Percentiles rank a stretch among this genome's conserved stretches.
These are phyloP conservation scores for Cyberlindnera sargentensis DNA, from an alignment of 805 yeast genomes.

Conservation along the genomic window DNA sequence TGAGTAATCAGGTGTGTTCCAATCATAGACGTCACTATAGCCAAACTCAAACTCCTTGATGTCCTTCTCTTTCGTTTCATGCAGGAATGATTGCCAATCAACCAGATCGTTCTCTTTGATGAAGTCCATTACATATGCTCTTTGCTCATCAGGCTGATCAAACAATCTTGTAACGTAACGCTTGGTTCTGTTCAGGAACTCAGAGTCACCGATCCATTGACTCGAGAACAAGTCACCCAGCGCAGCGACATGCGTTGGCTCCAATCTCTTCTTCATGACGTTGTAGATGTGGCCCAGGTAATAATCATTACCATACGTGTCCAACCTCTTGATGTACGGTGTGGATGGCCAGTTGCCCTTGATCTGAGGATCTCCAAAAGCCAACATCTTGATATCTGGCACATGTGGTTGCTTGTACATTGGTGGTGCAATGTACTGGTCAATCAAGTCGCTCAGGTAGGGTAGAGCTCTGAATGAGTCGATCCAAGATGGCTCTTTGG, in stretches of 20 bases:
- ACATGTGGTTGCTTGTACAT: constrained; percentile 7
- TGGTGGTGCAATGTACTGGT: constrained; percentile 24
- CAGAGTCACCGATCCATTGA: constrained; percentile 90
- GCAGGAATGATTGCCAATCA: constrained; percentile 45
- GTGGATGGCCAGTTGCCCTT: constrained; percentile 79
- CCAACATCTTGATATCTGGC: constrained; percentile 54
- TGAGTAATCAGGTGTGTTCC: constrained; percentile 39
- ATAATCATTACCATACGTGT: constrained; percentile 84
- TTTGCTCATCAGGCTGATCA: constrained; percentile 48
- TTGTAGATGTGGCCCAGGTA: constrained; percentile 79
- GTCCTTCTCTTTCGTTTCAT: constrained; percentile 24
- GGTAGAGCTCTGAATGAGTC: constrained; percentile 11
- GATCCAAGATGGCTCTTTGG: constrained; percentile 3
- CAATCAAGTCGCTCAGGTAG: constrained; percentile 18
- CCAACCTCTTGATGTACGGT: constrained; percentile 65
- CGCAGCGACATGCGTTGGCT: constrained; percentile 79
- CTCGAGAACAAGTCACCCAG: constrained; percentile 91
- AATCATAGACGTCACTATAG: constrained; percentile 56
- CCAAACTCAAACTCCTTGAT: constrained; percentile 38
- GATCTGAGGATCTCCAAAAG: constrained; percentile 96
- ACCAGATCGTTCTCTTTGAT: constrained; percentile 43
- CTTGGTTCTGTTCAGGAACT: constrained; percentile 72
- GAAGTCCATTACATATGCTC: constrained; percentile 40
- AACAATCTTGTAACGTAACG: constrained; percentile 68
- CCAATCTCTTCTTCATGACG: constrained; percentile 52